Conservation (phyloP, 1,284 basidiomycete species). For the Rhodofomes roseus region DNA sequence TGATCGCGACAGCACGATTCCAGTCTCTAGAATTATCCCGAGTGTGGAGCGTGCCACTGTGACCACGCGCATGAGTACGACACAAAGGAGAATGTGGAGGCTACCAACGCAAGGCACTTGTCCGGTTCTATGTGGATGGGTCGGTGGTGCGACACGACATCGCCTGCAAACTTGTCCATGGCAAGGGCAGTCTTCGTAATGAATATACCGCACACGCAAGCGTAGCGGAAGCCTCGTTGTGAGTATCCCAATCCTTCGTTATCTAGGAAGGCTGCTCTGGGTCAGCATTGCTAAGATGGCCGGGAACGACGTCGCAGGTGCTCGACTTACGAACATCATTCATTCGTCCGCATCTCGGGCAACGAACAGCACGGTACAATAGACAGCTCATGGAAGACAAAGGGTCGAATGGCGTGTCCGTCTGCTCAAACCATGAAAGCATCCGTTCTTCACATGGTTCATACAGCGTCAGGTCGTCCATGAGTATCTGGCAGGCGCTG, state of each 20-base stretch:
- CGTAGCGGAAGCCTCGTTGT: slow-evolving; percentile 30
- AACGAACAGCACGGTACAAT: slow-evolving; percentile 24
- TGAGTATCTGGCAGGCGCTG: background rate
- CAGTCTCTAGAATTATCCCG: slow-evolving; percentile 20
- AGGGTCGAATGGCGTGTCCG: slow-evolving; percentile 28
- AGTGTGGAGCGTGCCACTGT: slow-evolving; percentile 28
- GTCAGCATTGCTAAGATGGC: background rate
- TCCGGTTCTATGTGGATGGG: background rate
- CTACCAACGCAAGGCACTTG: slow-evolving; percentile 28
- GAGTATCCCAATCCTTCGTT: slow-evolving; percentile 33
- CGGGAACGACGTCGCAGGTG: background rate
- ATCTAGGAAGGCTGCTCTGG: slow-evolving; percentile 29
- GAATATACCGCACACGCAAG: slow-evolving; percentile 27
- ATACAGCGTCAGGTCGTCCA: slow-evolving; percentile 13
- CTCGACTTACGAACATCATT: slow-evolving; percentile 25
- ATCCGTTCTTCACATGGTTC: slow-evolving; percentile 19
- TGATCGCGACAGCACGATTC: slow-evolving; percentile 23
- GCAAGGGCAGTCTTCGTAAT: slow-evolving; percentile 35
- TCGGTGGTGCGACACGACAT: slow-evolving; percentile 24
- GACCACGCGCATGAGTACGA: background rate
- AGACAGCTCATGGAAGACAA: slow-evolving; percentile 25
- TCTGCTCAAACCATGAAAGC: slow-evolving; percentile 6
- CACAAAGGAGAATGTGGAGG: background rate
- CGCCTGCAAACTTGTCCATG: slow-evolving; percentile 32
- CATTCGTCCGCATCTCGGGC: slow-evolving; percentile 31